Conservation (phyloP, 176 grass and related monocot genomes). For the Avena sativa region DNA sequence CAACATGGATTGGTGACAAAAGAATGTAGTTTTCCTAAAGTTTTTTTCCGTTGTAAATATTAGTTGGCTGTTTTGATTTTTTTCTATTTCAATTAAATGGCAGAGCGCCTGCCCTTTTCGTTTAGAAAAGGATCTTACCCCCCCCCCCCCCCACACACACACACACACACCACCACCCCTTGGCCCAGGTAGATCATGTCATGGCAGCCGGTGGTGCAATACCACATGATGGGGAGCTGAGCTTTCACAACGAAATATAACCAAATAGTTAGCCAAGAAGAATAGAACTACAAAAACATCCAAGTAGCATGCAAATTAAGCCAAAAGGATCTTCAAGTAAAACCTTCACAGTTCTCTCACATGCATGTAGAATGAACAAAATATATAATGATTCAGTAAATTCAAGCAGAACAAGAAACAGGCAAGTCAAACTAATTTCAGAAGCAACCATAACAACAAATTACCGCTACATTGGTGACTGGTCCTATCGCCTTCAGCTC, state of each 20-base stretch:
- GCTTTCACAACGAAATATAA: background rate
- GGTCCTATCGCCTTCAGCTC: conserved; percentile 63
- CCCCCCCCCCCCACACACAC: too few relatives aligned
- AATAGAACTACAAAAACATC: background rate
- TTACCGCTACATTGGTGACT: conserved; percentile 54
- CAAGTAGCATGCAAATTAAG: background rate
- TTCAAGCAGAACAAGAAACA: conserved; percentile 12
- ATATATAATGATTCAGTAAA: background rate
- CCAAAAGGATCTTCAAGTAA: background rate
- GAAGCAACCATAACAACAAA: conserved; percentile 34
- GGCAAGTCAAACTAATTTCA: background rate
- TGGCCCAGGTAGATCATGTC: background rate
- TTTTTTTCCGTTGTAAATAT: background rate
- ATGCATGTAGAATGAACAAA: conserved; percentile 15
- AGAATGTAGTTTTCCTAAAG: background rate
- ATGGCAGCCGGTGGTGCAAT: background rate
- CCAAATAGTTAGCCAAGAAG: background rate
- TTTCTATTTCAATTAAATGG: background rate
- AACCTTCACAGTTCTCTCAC: conserved; percentile 18
- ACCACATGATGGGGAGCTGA: background rate
- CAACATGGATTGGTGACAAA: background rate
- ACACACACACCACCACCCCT: too few relatives aligned
- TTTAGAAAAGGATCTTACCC: too few relatives aligned
- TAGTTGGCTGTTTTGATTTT: background rate
- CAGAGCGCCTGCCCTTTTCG: background rate